Conservation (phyloP, 2,329 filamentous ascomycete genomes). For the Coleophoma eucalyptorum region DNA sequence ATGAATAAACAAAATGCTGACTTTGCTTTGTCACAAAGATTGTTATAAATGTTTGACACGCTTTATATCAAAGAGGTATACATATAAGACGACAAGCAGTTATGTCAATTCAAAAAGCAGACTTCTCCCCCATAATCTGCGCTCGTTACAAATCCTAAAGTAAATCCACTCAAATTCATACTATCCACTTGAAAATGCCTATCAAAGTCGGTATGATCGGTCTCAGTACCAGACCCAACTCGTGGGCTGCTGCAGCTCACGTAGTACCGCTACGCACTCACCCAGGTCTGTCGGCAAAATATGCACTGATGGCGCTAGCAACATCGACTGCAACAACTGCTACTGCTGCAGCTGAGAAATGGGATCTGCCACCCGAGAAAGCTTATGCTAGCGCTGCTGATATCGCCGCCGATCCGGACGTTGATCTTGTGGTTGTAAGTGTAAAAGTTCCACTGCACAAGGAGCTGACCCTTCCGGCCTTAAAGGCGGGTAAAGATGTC, state of each 20-base stretch:
- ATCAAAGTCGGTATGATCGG: background rate
- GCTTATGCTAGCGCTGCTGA: constrained; percentile 36
- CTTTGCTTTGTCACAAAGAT: background rate
- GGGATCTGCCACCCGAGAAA: constrained; percentile 17
- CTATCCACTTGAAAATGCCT: background rate
- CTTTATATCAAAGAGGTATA: background rate
- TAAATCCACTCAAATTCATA: background rate
- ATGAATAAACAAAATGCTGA: background rate
- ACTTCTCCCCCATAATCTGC: background rate
- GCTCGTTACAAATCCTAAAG: background rate
- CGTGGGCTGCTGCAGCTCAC: background rate
- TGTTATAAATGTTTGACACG: background rate
- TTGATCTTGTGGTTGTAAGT: constrained; percentile 42
- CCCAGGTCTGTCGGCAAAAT: background rate
- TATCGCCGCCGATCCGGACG: constrained; percentile 38
- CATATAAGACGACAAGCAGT: background rate
- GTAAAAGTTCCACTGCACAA: constrained; percentile 41
- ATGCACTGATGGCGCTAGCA: background rate
- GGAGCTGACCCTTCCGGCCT: constrained; percentile 32
- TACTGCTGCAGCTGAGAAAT: background rate
- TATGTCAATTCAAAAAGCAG: background rate
- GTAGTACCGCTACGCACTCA: background rate
- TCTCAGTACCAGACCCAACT: background rate
- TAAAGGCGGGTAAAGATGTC: constrained; percentile 40
- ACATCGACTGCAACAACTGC: background rate